These are phyloP conservation scores for Ceratocystis smalleyi DNA, from an alignment of 2,329 filamentous ascomycete species.

Conservation along the genomic window DNA sequence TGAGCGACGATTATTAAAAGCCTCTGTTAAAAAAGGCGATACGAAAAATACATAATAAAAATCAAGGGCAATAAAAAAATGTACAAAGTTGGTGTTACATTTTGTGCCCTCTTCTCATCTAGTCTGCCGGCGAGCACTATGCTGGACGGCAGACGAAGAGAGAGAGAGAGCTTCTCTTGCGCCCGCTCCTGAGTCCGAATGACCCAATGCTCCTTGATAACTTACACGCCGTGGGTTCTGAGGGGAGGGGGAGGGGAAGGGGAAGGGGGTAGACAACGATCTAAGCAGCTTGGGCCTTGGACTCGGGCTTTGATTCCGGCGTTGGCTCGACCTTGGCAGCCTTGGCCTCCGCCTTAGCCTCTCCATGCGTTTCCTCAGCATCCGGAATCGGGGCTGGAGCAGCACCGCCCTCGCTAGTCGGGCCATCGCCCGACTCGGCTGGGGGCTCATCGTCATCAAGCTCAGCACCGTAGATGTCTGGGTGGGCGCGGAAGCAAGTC, in stretches of 20 bases:
- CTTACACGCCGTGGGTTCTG: neutral
- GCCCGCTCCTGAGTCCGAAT: neutral
- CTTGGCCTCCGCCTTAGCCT: constrained; percentile 23
- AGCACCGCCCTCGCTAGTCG: constrained; percentile 15
- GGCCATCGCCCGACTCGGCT: constrained; percentile 21
- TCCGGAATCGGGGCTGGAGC: constrained; percentile 13
- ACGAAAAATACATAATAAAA: constrained; percentile 2
- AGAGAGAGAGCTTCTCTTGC: too few relatives aligned
- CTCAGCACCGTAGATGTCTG: constrained; percentile 83
- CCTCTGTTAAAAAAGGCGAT: neutral
- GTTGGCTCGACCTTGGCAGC: neutral
- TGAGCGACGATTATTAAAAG: neutral
- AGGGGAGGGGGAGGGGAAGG: neutral
- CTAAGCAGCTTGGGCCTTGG: neutral
- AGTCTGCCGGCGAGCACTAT: neutral
- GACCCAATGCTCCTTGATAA: neutral
- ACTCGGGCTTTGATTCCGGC: neutral
- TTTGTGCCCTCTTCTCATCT: neutral
- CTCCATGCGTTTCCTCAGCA: constrained; percentile 14
- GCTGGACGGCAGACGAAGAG: too few relatives aligned
- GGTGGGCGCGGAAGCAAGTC: constrained; percentile 84
- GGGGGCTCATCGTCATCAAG: constrained; percentile 55
- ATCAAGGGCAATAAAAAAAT: neutral
- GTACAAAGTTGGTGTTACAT: constrained; percentile 15
- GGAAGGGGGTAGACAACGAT: too few relatives aligned